Evolutionary conservation across 495 filamentous ascomycete genomes (phyloP), one percentile per base, ranked within the genome.

Genomic region (Aspergillus heteromorphus): DNA sequence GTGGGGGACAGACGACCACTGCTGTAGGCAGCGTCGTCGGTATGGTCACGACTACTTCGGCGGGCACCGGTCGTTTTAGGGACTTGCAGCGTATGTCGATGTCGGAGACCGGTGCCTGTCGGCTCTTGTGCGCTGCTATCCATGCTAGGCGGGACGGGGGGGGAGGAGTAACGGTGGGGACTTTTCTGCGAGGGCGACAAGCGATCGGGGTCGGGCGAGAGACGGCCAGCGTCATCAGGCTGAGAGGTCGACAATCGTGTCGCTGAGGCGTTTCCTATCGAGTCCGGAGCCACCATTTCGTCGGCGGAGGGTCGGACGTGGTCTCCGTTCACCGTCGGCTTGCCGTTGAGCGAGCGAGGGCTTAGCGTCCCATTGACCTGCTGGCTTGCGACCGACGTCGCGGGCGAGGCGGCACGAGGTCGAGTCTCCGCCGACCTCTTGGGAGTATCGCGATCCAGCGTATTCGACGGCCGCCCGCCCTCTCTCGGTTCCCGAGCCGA

Each of bases 51-150:
- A 45, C 82, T 83, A 49, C 69, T 75, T 45, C 82, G 76, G 30
- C 69, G 61, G 64, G 73, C 58, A 63, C 78, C 78, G n/a, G 75
- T 71, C 0, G 71, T 65, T 60, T 72, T 84, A 78, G 56, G 93
- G 1, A 97, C 90, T 67, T 97, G 91, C 23, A 97, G 71, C 0
- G 92, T 97, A 71, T 97, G 88, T 53, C 93, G 85, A 47, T 97
- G 90, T 64, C 86, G 85, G 50, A 90, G 42, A 72, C 57, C 78
- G 64, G 56, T 73, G 27, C 75, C 73, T 68, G 50, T 71, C 63
- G 42, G 51, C 65, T 67, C 18, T 30, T 51, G 57, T 6, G 73
- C 60, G 53, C 68, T 69, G 14, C 71, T 68, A 13, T 75, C 71
- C 20, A 73, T 62, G 25, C 72, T 66, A 7, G 78, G 62, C 41